Conservation (phyloP, 2,329 filamentous ascomycete species). For the Calonectria ilicicola region DNA sequence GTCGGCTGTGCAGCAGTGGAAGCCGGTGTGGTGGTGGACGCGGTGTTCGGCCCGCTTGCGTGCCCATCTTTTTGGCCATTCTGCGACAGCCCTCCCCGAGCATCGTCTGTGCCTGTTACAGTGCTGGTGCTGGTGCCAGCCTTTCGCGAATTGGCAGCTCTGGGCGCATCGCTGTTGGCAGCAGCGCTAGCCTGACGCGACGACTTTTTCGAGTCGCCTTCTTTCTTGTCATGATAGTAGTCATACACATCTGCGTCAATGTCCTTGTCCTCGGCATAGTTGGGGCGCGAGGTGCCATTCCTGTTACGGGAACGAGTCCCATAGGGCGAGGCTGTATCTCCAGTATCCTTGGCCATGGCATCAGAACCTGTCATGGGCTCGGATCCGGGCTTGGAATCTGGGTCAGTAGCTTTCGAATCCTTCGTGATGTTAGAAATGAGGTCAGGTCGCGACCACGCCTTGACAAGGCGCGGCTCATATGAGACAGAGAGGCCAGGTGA, state of each 20-base stretch:
- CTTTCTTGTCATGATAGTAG: slow-evolving; percentile 66
- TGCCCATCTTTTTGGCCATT: slow-evolving; percentile 53
- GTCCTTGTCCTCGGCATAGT: slow-evolving; percentile 96
- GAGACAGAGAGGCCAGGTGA: slow-evolving; percentile 21
- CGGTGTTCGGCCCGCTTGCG: slow-evolving; percentile 39
- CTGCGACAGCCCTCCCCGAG: slow-evolving; percentile 49
- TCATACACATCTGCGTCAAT: slow-evolving; percentile 89
- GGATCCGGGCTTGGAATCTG: slow-evolving; percentile 47
- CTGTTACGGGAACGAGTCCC: slow-evolving; percentile 95
- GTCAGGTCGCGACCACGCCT: slow-evolving; percentile 35
- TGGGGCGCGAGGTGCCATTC: slow-evolving; percentile 81
- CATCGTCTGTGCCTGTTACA: slow-evolving; percentile 48
- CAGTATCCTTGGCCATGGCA: slow-evolving; percentile 61
- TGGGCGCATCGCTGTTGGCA: slow-evolving; percentile 52
- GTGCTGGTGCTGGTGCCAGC: slow-evolving; percentile 30
- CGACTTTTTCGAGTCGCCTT: slow-evolving; percentile 68
- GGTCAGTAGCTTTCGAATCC: slow-evolving; percentile 51
- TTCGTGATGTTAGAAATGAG: slow-evolving; percentile 40
- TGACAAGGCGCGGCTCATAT: slow-evolving; percentile 29
- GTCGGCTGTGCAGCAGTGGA: slow-evolving; percentile 62
- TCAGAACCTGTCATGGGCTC: slow-evolving; percentile 61
- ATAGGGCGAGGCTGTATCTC: slow-evolving; percentile 76
- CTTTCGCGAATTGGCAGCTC: slow-evolving; percentile 56
- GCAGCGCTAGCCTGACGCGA: slow-evolving; percentile 58
- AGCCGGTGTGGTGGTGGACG: slow-evolving; percentile 61